phyloP scores from a whole-genome alignment of 1,284 basidiomycete species.

The Apiotrichum porosum region DNA sequence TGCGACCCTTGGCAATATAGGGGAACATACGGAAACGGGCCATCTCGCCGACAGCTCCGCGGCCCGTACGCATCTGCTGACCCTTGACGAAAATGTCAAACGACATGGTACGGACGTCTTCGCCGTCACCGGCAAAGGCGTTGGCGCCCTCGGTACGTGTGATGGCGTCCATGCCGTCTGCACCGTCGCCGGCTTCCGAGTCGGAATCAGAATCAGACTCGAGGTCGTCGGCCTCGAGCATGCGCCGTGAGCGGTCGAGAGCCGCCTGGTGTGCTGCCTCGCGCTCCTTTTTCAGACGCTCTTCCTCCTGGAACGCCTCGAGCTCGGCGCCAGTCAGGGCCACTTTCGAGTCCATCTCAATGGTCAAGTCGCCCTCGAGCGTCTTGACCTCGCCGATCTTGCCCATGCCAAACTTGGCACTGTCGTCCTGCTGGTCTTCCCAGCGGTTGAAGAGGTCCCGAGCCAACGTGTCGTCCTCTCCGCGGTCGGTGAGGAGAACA shows the following conservation, averaged over 20 bases:
- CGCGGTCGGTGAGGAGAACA: conserved; percentile 70
- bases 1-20: conserved; percentile 83
- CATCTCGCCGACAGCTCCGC: conserved; percentile 47
- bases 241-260: conserved; percentile 71
- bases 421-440: conserved; percentile 60
- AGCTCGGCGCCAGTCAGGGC: conserved; percentile 80
- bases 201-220: conserved; percentile 61
- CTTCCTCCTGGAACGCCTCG: conserved; percentile 70
- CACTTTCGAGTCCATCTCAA: conserved; percentile 84
- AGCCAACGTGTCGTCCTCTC: conserved; percentile 74
- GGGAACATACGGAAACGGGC: conserved; percentile 92
- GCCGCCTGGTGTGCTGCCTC: conserved; percentile 82
- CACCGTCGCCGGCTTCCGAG: conserved; percentile 60
- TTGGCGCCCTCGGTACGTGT: conserved; percentile 33
- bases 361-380: conserved; percentile 62
- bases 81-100: conserved; percentile 97
- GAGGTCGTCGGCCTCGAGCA: conserved; percentile 73
- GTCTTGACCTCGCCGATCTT: conserved; percentile 77
- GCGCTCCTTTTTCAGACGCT: conserved; percentile 75
- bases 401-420: conserved; percentile 70
- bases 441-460: conserved; percentile 78
- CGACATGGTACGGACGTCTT: conserved; percentile 55
- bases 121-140: conserved; percentile 42
- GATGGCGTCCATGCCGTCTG: conserved; percentile 62
- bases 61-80: conserved; percentile 67